Base-by-base conservation (phyloP, 495 filamentous ascomycete species). In the Saxophila tyrrhenica region DNA sequence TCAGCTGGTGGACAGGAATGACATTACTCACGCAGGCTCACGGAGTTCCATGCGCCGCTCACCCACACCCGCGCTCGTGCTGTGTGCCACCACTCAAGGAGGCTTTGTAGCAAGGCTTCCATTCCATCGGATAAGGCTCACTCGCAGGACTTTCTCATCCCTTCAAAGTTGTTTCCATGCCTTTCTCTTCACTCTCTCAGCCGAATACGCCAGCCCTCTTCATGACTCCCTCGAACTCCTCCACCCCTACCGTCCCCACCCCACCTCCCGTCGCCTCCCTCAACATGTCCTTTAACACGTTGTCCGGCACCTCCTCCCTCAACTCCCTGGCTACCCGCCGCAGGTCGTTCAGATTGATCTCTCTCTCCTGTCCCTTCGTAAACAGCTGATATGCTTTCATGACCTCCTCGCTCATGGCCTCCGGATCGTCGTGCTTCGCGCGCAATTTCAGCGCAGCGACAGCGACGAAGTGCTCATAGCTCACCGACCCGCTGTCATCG, bases 281-380 rank as follows among this genome's bases (percentile, higher is more conserved):
- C 43, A 98, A 82, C 92, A 98, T 98, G 74, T 95, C 87, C 69
- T 75, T 77, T 60, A 98, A 69, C 65, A 94, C 61, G 20, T 86
- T 78, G 61, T 96, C 92, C 17, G 75, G 76, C 25, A 95, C 81
- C 43, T 85, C 77, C 61, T 94, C 88, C 67, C 86, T 83, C 63
- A 98, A 67, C 56, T 87, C 79, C 62, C 76, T 80, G 50, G 91
- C 90, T 51, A 97, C 81, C 62, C 85, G 74, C 66, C 76, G 79
- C 65, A 98, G 70, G 65, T 91, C 80, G 20, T 71, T 71, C 46
- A 97, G 58, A 11, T 83, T 91, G 59, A 98, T 94, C 1, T 64
- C 68, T 21, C 72, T 70, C 46, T 70, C 67, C 23, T 60, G 64
- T 2, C 75, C 77, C 50, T 69, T 67, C 25, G 81, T 83, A 65